Base-by-base conservation (phyloP, 768 basidiomycete species). In the Naganishia onofrii region DNA sequence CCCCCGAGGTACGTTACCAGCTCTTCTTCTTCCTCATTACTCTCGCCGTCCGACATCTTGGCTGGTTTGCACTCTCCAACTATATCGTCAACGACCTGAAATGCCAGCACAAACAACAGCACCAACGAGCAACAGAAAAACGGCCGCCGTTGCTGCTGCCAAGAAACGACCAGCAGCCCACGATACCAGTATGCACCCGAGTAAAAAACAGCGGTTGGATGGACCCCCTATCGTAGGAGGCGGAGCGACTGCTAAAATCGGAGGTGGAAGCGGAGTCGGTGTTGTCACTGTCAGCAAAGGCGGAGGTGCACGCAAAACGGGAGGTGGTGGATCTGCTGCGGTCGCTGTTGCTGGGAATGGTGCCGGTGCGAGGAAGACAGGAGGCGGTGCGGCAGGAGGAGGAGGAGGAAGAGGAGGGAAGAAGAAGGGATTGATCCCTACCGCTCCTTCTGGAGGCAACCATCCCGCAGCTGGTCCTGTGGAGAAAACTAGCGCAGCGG, bases 201-300 rank as follows among this genome's bases (percentile, higher is more conserved):
- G 31, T 17, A 63, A 63, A 42, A 63, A 63, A 17, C 60, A 42
- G 38, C 60, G 60, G 7, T 42, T 63, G n/a, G 60, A 42, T 23
- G 31, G 6, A 44, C 23, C n/a, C 3, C 4, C 13, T 7, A 38
- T 3, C 3, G 3, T 7, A 38, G 57, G 57, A 26, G 48, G 48
- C 48, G 48, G 48, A 23, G 48, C 34, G 4, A 12, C 34, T 36
- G 34, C 13, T 42, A 42, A n/a, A n/a, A n/a, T n/a, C n/a, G n/a
- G n/a, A n/a, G n/a, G n/a, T n/a, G 57, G 57, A 26, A n/a, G 48
- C 48, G 48, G 48, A 23, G 48, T 12, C 12, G 34, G 6, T 36
- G 34, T 23, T 42, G 15, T 15, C 2, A 2, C 42, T 8, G 2
- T 42, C 15, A 17, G 13, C 9, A 42, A 42, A 36, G 36, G 36